Percentiles rank a stretch among this genome's conserved stretches.
Evolutionary conservation across 2,329 filamentous ascomycete genomes (phyloP).

Genomic region (Botrytis elliptica): DNA sequence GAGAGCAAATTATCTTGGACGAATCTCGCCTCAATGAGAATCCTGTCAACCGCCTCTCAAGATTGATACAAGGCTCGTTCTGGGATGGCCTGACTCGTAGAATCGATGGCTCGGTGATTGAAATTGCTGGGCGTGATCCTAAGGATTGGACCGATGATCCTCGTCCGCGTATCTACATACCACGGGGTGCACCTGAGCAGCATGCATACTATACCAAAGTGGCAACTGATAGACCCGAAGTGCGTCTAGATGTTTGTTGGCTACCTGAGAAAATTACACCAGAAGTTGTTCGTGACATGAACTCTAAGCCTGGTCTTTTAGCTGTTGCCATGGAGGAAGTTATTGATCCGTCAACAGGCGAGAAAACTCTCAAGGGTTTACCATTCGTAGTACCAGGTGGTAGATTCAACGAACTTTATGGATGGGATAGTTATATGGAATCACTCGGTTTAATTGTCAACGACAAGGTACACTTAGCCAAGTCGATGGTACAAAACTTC

Average conservation of each 20-base stretch:
- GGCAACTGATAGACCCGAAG: constrained; percentile 74
- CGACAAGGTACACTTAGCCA: constrained; percentile 81
- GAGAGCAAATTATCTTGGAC: constrained; percentile 86
- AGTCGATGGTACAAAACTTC: constrained; percentile 94
- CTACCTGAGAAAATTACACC: constrained; percentile 76
- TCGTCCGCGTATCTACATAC: constrained; percentile 87
- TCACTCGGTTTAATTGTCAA: constrained; percentile 85
- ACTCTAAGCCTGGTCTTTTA: constrained; percentile 81
- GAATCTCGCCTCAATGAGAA: constrained; percentile 93
- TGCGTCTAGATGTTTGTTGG: constrained; percentile 81
- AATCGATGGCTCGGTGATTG: constrained; percentile 86
- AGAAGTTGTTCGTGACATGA: constrained; percentile 78
- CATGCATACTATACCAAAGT: constrained; percentile 84
- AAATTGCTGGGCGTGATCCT: constrained; percentile 80
- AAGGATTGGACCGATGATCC: constrained; percentile 95
- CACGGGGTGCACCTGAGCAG: constrained; percentile 79
- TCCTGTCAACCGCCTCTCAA: constrained; percentile 81
- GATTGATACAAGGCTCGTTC: constrained; percentile 85
- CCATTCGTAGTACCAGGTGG: constrained; percentile 98
- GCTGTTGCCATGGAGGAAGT: constrained; percentile 85
- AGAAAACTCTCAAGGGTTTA: constrained; percentile 71
- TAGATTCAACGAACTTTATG: constrained; percentile 96
- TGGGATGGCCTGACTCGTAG: constrained; percentile 88
- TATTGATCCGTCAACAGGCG: constrained; percentile 63
- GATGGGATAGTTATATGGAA: constrained; percentile 99